phyloP scores from a whole-genome alignment of 495 filamentous ascomycete species.

The Aspergillus bridgeri region DNA sequence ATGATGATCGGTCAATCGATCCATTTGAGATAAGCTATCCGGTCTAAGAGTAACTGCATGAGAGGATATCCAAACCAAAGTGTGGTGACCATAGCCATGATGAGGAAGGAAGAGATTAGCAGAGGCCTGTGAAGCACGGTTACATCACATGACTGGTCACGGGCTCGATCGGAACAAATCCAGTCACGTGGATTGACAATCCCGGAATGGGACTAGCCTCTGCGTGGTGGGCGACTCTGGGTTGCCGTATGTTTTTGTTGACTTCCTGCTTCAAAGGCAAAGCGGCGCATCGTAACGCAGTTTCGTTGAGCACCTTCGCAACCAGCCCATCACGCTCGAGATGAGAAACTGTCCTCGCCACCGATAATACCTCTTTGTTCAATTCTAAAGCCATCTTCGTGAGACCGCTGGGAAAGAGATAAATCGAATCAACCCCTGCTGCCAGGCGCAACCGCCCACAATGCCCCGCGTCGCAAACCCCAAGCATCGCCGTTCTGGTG shows the following conservation, averaged over 20 bases:
- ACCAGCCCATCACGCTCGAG: neutral
- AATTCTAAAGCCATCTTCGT: neutral
- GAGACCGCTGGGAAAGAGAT: neutral
- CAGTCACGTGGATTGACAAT: neutral
- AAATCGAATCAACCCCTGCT: slow-evolving; percentile 18
- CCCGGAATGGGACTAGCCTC: neutral
- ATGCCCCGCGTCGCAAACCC: slow-evolving; percentile 74
- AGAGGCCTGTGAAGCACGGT: neutral
- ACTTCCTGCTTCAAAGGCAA: slow-evolving; percentile 20
- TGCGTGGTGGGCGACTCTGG: slow-evolving; percentile 16
- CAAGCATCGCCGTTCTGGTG: slow-evolving; percentile 48
- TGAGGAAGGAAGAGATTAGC: neutral
- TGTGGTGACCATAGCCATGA: neutral
- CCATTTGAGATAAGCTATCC: neutral
- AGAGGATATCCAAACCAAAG: neutral
- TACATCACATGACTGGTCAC: neutral
- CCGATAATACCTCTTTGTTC: neutral
- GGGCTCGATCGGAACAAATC: neutral
- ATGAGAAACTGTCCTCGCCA: neutral
- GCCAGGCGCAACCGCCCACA: slow-evolving; percentile 30
- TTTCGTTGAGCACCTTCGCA: neutral
- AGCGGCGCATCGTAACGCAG: neutral
- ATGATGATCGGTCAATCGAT: neutral
- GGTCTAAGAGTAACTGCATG: neutral
- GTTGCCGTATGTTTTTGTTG: slow-evolving; percentile 37